Base-by-base conservation (phyloP, 192 early-diverging fungal species). In the Linnemannia schmuckeri region DNA sequence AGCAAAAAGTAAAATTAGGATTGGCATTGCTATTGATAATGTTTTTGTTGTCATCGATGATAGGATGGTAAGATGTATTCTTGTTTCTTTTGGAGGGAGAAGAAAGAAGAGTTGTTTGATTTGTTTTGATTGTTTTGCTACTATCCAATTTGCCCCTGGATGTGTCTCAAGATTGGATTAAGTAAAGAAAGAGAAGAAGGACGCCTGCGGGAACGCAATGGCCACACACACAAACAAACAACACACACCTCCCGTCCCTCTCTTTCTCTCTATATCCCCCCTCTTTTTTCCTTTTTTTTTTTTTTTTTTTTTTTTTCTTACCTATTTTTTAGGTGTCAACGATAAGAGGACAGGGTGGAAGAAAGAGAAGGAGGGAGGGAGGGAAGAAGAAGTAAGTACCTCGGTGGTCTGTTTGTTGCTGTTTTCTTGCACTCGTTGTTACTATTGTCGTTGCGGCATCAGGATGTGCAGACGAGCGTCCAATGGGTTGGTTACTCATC, bases 61-160 rank as follows among this genome's bases (percentile, higher is more conserved):
- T 44, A 10, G 42, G 42, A 49, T 17, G 15, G 47, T 17, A 49
- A 0, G 47, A 17, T 49, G 47, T 8, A 12, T 12, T 49, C 3
- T 7, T 12, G 47, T 6, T 12, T 49, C 47, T 52, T 52, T 22
- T 52, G 49, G 49, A 52, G 20, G 18, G 49, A 52, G 49, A 52
- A 3, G 18, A 12, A 13, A 12, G 15, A 7, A 49, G 15, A 49
- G 47, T 49, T 12, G 15, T 49, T 13, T 27, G 38, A 24, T 8
- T 72, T 72, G 30, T 71, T 72, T 74, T 46, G 72, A 61, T 81
- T 61, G 61, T 74, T 57, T 74, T 69, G 72, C 72, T 75, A 35
- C 49, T 66, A 30, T 66, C 27, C 61, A 66, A 49, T 24, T 42
- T n/a, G 74, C 76, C 82, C 76, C 82, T 83, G 68, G 68, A 74